Conservation (phyloP, 2,329 filamentous ascomycete genomes). For the Ophiocordyceps camponoti-floridani region DNA sequence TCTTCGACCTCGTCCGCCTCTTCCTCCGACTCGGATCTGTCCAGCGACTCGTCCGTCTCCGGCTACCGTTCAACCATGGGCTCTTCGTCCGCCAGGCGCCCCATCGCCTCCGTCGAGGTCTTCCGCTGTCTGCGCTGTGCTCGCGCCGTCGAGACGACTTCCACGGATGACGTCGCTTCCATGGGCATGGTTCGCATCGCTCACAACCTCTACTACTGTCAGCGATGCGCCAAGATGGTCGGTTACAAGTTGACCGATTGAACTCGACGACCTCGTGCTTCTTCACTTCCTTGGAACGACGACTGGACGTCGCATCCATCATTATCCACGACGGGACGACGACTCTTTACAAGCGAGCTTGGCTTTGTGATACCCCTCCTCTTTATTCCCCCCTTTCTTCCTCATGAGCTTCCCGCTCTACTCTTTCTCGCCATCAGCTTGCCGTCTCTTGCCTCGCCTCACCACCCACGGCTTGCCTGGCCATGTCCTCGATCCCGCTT, state of each 20-base stretch:
- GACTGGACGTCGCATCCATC: no score
- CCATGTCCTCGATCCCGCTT: no score
- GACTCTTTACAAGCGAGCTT: not conserved
- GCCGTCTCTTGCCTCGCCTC: no score
- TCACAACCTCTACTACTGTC: constrained; percentile 49
- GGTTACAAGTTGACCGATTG: constrained; percentile 34
- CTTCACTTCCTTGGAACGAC: not conserved
- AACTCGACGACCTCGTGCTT: not conserved
- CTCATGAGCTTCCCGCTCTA: no score
- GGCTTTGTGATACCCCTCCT: not conserved
- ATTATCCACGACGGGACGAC: no score
- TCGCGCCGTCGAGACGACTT: constrained; percentile 39
- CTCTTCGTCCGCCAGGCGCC: constrained; percentile 17
- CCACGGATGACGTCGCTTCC: constrained; percentile 37
- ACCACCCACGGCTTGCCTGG: no score
- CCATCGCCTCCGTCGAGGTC: constrained; percentile 36
- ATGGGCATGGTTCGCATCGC: constrained; percentile 48
- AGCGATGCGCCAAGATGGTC: constrained; percentile 43
- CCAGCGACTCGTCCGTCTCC: constrained; percentile 11
- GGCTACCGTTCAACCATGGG: constrained; percentile 30
- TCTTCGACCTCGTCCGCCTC: constrained; percentile 16
- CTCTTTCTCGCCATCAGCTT: no score
- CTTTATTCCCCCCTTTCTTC: no score
- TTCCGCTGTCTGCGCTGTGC: constrained; percentile 46
- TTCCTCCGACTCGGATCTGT: constrained; percentile 24